Evolutionary conservation across 2,329 filamentous ascomycete species (phyloP).

Genomic region (Thelonectria olida): DNA sequence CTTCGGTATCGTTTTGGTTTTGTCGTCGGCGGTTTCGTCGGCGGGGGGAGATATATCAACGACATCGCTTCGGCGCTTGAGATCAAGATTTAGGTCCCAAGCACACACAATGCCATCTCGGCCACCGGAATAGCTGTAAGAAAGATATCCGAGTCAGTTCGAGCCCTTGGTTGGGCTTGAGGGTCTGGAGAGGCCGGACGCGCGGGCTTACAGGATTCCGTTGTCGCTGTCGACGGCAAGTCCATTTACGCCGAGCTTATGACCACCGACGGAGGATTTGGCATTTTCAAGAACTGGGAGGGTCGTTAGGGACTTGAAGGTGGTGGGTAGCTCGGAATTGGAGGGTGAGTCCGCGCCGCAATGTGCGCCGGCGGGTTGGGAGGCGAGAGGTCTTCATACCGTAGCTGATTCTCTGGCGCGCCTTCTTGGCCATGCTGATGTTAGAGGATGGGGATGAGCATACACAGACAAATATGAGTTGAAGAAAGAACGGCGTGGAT

Average conservation of each 20-base stretch:
- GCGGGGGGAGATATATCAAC: slow-evolving; percentile 42
- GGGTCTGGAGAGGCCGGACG: slow-evolving; percentile 4
- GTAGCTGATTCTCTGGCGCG: slow-evolving; percentile 76
- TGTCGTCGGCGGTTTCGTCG: slow-evolving; percentile 42
- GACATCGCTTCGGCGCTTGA: slow-evolving; percentile 50
- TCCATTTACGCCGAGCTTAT: slow-evolving; percentile 94
- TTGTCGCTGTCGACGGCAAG: slow-evolving; percentile 85
- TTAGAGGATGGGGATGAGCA: slow-evolving; percentile 27
- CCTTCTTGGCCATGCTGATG: slow-evolving; percentile 70
- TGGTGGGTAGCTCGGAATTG: neutral
- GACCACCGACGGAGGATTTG: slow-evolving; percentile 74
- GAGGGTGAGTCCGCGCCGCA: neutral
- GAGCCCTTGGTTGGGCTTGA: slow-evolving; percentile 15
- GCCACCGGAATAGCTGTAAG: slow-evolving; percentile 86
- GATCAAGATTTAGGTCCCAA: slow-evolving; percentile 86
- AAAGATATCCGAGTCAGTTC: slow-evolving; percentile 28
- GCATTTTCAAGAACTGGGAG: slow-evolving; percentile 66
- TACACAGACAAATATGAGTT: slow-evolving; percentile 28
- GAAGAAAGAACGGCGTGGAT: neutral
- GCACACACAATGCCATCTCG: slow-evolving; percentile 96
- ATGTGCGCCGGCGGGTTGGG: neutral
- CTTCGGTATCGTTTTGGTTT: slow-evolving; percentile 49
- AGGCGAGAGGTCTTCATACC: slow-evolving; percentile 54
- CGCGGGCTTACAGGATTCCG: slow-evolving; percentile 79
- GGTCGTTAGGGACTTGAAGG: slow-evolving; percentile 9